Evolutionary conservation across 352 stramenopile species (phyloP), one percentile per base, ranked within the genome.

Genomic region (Hyaloperonospora arabidopsidis): DNA sequence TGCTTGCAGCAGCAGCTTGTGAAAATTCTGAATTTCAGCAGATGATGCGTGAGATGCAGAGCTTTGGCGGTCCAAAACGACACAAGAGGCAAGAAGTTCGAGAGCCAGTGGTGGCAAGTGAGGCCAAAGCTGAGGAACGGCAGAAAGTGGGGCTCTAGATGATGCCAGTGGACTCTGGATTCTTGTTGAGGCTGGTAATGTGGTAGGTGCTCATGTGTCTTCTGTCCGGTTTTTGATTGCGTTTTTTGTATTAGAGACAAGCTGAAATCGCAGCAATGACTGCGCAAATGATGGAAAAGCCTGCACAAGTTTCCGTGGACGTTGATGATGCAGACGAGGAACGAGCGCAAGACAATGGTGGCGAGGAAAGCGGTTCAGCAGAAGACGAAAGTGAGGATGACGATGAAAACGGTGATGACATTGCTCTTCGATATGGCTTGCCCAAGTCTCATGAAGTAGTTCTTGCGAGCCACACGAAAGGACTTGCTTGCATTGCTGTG

Each of bases 211-310:
- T 38, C 7, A 19, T 11, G n/a, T 11, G 17, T 29, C 25, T 32
- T 32, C 2, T 18, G 35, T 18, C 12, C 35, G n/a, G 5, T 5
- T 5, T 11, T n/a, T 65, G 18, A 46, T 0, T 52, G 29, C 23
- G n/a, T 47, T 57, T 44, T 12, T 44, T 56, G 23, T 58, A 38
- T 7, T 51, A 90, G 77, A 65, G 79, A 25, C 48, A 83, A 70
- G 72, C 55, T 6, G 78, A 91, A 50, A 89, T 89, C 22, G 76
- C 72, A 28, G 76, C 72, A 2, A 81, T 87, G 74, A 86, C 78
- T 13, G 74, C 78, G 12, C 64, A 79, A n/a, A 89, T 91, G 80
- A 83, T 91, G 66, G 54, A 66, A 28, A 48, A 54, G 1, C 63
- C 74, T 14, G 68, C 49, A 22, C 60, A 70, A 21, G 10, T 49